Evolutionary conservation across 2,329 filamentous ascomycete species (phyloP), one percentile per base, ranked within the genome.

Genomic region (Sclerotinia sclerotiorum): DNA sequence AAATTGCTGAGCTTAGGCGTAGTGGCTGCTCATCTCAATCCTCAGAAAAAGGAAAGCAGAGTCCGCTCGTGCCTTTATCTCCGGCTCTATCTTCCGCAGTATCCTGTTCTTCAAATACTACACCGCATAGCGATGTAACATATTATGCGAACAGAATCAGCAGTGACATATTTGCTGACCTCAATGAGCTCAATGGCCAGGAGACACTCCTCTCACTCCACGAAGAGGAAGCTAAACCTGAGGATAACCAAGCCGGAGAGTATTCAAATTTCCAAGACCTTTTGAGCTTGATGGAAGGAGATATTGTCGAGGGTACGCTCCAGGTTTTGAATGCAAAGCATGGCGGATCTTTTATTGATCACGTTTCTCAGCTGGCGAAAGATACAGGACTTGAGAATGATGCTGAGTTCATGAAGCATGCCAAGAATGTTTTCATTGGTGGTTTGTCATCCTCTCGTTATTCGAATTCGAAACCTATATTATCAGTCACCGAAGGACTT

Each of bases 71-170:
- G 5, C 24, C 61, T 35, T 3, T 35, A 15, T 54, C 42, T 13
- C 29, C 52, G 6, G 19, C 32, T 44, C 32, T 32, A 65, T 68
- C 61, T 13, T 29, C 55, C 11, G n/a, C 35, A 29, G 27, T 21
- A 17, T 61, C 57, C 19, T 5, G 21, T 63, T 29, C 46, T 1
- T 63, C 57, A 15, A 46, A 24, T 46, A 27, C 48, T 32, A 46
- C 49, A 39, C 15, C 24, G 7, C 49, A 13, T 11, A 55, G 35
- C 24, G 29, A 54, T 46, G 21, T 11, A 11, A 15, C 35, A 5
- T 68, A 63, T 63, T 32, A 19, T 44, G 49, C 32, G 27, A 58
- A 58, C 35, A 65, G 65, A 51, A 70, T 72, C 51, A 70, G 69
- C 67, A 69, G 64, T 42, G 35, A 44, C 27, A 63, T 44, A 65